Evolutionary conservation across 2,329 filamentous ascomycete genomes (phyloP).

Genomic region (Xylaria sp.): DNA sequence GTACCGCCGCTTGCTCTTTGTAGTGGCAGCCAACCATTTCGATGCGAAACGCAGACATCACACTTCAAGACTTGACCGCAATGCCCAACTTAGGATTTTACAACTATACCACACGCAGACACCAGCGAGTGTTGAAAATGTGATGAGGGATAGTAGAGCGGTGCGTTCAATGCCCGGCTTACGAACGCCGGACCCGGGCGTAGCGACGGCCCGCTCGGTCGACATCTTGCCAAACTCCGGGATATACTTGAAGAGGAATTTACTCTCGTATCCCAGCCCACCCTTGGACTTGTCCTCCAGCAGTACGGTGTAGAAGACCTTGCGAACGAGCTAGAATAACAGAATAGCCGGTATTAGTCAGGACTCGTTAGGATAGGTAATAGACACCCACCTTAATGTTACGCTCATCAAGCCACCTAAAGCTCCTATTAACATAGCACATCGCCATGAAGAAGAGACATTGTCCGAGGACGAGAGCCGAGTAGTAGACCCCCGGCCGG

Average conservation of each 20-base stretch:
- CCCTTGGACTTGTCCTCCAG: slow-evolving; percentile 67
- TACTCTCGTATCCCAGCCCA: slow-evolving; percentile 70
- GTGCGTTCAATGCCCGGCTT: slow-evolving; percentile 50
- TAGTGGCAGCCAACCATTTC: background rate
- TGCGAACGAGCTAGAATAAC: slow-evolving; percentile 54
- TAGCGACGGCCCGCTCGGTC: slow-evolving; percentile 46
- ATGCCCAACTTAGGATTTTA: slow-evolving; percentile 18
- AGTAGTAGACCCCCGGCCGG: slow-evolving; percentile 66
- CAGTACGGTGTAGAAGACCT: slow-evolving; percentile 68
- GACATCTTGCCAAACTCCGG: slow-evolving; percentile 57
- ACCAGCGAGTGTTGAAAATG: slow-evolving; percentile 31
- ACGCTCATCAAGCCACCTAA: slow-evolving; percentile 54
- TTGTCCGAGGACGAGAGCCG: slow-evolving; percentile 69
- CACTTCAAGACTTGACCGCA: slow-evolving; percentile 9
- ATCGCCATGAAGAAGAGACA: slow-evolving; percentile 71
- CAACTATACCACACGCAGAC: slow-evolving; percentile 33
- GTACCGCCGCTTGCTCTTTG: background rate
- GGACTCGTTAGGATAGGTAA: background rate
- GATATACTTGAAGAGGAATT: slow-evolving; percentile 78
- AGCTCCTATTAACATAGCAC: slow-evolving; percentile 57
- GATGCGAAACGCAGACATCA: background rate
- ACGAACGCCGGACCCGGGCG: slow-evolving; percentile 45
- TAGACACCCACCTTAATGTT: slow-evolving; percentile 59
- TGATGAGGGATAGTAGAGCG: slow-evolving; percentile 41
- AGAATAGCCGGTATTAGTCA: background rate